Evolutionary conservation across 2,329 filamentous ascomycete species (phyloP), one percentile per base, ranked within the genome.

Genomic region (Colletotrichum chlorophyti): DNA sequence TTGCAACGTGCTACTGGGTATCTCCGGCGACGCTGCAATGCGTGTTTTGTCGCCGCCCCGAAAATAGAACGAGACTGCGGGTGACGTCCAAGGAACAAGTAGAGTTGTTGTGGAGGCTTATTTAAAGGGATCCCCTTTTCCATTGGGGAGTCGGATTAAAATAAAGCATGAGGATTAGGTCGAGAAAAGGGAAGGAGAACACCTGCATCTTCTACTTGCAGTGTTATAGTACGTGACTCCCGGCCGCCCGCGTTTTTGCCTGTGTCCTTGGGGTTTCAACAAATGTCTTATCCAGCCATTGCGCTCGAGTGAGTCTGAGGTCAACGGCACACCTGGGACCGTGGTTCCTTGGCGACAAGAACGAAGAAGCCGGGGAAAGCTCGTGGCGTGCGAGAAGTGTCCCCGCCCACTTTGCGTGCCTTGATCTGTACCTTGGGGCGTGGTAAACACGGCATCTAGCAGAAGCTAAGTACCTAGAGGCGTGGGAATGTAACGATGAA

Each of bases 31-130:
- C 55, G 55, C 35, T 45, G 51, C 57, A 55, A 37, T 40, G 51
- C 43, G 51, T 45, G 57, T 57, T 60, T 60, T 53, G 46, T 58
- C 51, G 57, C 57, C 45, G 31, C 42, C 50, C 51, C 57, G 51
- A 57, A 60, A 60, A 60, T 60, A 60, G 51, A 60, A 50, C 45
- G 51, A 38, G 42, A 38, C 31, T 47, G 42, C 10, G n/a, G 24
- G 41, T 47, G 54, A 42, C 15, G 27, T 29, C 12, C 19, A 24
- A 38, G 15, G 23, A 11, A 9, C 21, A 26, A 49, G 32, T 21
- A 57, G 43, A 60, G 57, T 38, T 45, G 27, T 24, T 35, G 43
- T 57, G 57, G 51, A 60, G 45, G 38, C 23, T 35, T 43, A 29
- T 35, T 34, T 50, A 50, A 47, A 57, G 60, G 58, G 51, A 59